Base-by-base conservation (phyloP, 306 rosid genomes). In the Vigna radiata region DNA sequence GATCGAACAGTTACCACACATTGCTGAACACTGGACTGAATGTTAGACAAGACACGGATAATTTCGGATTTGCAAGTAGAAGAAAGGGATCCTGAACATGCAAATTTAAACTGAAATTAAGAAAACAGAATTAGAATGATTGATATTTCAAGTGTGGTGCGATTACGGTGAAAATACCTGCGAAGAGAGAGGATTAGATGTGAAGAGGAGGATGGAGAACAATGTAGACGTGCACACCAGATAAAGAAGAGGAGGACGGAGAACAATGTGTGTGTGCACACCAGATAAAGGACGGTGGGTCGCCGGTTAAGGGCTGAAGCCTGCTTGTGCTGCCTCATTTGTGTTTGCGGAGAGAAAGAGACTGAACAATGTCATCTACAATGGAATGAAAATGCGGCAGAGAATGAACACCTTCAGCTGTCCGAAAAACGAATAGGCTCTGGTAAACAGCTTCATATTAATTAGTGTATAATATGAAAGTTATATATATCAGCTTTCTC, bases 11-110 rank as follows among this genome's bases (percentile, higher is more conserved):
- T 65, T 68, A 95, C 99, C 91, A 92, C 97, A 85, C 99, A 95
- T 81, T 92, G 99, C 84, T 89, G 88, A 61, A 95, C 86, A 39
- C 64, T 79, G 74, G 97, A 88, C 80, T 89, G 97, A 60, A 95
- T 92, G 8, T 85, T 84, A 9, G 88, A 85, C 61, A 95, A 76
- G 21, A 64, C 29, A 49, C 80, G 89, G 78, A 88, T 70, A 29
- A 86, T 58, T 50, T 81, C 85, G 33, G 76, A 66, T 49, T 78
- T 43, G 54, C 77, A 94, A 90, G 90, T 89, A 61, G 79, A 53
- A 60, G 82, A 81, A 61, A 68, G 60, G 72, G 84, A 69, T 19
- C 89, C 98, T 91, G 88, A 44, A 76, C 14, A 62, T 12, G 63
- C 14, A 17, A 68, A 76, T 62, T 11, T 15, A 9, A 15, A 49